phyloP scores from a whole-genome alignment of 139 green algal genomes.

The Micractinium sp. region DNA sequence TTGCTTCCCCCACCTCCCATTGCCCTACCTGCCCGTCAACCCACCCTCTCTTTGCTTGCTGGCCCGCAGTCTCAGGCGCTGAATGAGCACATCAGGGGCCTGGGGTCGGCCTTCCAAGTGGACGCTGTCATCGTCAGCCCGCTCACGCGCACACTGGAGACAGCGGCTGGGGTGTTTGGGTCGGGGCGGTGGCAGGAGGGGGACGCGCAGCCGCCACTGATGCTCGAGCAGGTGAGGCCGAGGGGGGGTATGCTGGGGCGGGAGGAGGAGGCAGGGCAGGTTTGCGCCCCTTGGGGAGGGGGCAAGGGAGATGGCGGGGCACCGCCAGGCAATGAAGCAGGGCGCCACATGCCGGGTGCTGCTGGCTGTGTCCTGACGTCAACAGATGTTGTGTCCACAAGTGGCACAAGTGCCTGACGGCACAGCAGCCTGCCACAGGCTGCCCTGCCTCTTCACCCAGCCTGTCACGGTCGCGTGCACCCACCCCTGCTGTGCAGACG shows the following conservation, averaged over 20 bases:
- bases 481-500: conserved; percentile 19
- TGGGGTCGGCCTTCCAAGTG: conserved; percentile 29
- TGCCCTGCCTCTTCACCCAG: too few relatives aligned
- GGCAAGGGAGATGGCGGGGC: not conserved
- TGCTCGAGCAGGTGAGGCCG: conserved; percentile 42
- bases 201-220: conserved; percentile 16
- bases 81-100: conserved; percentile 30
- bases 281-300: too few relatives aligned
- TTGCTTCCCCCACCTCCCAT: not conserved
- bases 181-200: not conserved
- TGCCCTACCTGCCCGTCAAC: not conserved
- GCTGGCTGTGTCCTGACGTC: too few relatives aligned
- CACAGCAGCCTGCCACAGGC: not conserved
- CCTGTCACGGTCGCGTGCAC: too few relatives aligned
- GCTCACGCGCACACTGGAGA: conserved; percentile 52
- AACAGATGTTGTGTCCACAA: too few relatives aligned
- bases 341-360: too few relatives aligned
- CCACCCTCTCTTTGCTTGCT: not conserved
- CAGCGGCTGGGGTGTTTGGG: conserved; percentile 54
- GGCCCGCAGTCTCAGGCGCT: conserved; percentile 44
- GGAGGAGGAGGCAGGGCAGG: not conserved
- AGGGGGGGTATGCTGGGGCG: not conserved
- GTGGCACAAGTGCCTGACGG: not conserved
- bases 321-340: too few relatives aligned
- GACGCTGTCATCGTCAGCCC: conserved; percentile 44